Evolutionary conservation across 352 stramenopile genomes (phyloP), one percentile per base, ranked within the genome.

Genomic region (Globisporangium takayamanum): DNA sequence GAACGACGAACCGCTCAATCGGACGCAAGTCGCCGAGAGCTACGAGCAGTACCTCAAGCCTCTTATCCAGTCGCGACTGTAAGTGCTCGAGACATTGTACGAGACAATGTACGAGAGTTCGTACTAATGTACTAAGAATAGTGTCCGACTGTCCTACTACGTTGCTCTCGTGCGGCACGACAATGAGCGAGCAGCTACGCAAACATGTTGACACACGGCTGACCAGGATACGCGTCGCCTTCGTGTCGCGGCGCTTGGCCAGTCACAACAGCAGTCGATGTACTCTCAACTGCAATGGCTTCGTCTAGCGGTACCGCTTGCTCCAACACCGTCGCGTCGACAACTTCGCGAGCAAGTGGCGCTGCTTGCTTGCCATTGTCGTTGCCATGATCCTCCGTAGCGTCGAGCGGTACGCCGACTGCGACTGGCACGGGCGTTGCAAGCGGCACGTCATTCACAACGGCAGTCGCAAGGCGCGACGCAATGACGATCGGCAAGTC

Each of bases 1-100:
- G 1, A 59, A 55, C 8, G 66, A 84, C 22, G 78, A 89, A 53
- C 77, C 77, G 30, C 59, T 89, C 3, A 89, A 89, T 69, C 73
- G 71, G 50, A 75, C 72, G 16, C 63, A 76, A 46, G 75, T 88
- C 0, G 68, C 72, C 0, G 77, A 78, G 41, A 73, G 75, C 61
- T 89, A 89, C 60, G 72, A 76, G 48, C 20, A 69, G 57, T 88
- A 79, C 57, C 60, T 81, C 41, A 76, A 71, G 48, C 68, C 72
- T 42, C 62, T 78, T 10, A 60, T 80, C 53, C 59, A 76, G 20
- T 69, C 72, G 10, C 56, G 51, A 3, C 28, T 80, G 49, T 80
- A 55, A 47, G n/a, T 60, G 48, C 18, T 46, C 30, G 11, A 20
- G 18, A 7, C 39, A 45, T 5, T 45, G 16, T 8, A 45, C 28